phyloP scores from a whole-genome alignment of 352 stramenopile genomes.

The Globisporangium yorkense region DNA sequence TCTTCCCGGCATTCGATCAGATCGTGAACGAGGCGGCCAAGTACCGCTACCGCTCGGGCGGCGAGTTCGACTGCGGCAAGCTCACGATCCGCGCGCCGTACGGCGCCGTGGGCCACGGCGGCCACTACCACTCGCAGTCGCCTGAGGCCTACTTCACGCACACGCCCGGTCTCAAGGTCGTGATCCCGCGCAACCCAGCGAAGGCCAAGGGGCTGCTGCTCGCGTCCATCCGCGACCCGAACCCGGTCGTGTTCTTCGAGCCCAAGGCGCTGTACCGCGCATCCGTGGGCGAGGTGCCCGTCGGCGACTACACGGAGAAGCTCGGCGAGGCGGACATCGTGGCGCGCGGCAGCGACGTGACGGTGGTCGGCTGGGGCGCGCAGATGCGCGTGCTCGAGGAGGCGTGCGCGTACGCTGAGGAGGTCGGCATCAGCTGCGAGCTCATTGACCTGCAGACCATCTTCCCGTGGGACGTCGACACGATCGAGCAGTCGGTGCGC shows the following conservation, averaged over 20 bases:
- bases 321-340: constrained; percentile 95
- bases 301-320: constrained; percentile 93
- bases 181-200: constrained; percentile 93
- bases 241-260: constrained; percentile 97
- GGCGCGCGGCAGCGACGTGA: constrained; percentile 90
- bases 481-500: constrained; percentile 92
- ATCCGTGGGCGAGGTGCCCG: constrained; percentile 93
- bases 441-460: constrained; percentile 98
- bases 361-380: constrained; percentile 93
- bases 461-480: constrained; percentile 95
- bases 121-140: constrained; percentile 94
- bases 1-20: constrained; percentile 96
- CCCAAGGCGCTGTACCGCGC: constrained; percentile 97
- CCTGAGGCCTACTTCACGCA: constrained; percentile 97
- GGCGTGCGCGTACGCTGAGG: constrained; percentile 82
- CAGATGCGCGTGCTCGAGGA: constrained; percentile 85
- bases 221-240: constrained; percentile 93
- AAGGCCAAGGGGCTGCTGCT: constrained; percentile 96
- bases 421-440: constrained; percentile 94
- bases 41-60: constrained; percentile 96
- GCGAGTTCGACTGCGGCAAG: constrained; percentile 97
- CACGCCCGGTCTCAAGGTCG: constrained; percentile 96
- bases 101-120: constrained; percentile 92
- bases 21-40: constrained; percentile 99
- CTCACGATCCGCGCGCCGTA: constrained; percentile 95